Percentiles rank a stretch among this genome's conserved stretches.
phyloP scores from a whole-genome alignment of 257 asterid genomes.

The Solanum clarkiae region DNA sequence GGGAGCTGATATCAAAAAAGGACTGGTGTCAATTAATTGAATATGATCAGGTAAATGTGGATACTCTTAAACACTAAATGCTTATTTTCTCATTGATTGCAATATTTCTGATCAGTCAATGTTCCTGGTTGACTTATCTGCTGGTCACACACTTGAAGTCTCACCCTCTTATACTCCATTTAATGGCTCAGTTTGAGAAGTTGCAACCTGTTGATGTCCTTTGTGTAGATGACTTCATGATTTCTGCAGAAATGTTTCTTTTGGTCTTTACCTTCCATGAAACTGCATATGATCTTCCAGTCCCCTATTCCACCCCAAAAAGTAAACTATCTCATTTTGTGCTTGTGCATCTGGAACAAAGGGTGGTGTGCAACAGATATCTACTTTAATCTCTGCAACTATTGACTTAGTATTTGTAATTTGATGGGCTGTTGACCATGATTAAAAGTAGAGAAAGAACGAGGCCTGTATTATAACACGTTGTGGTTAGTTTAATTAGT shows the following conservation, averaged over 20 bases:
- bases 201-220: neutral
- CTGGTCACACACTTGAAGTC: neutral
- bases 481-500: neutral
- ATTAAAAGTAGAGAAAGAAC: neutral
- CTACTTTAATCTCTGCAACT: neutral
- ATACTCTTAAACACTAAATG: neutral
- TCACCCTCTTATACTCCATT: neutral
- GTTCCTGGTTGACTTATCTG: neutral
- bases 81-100: neutral
- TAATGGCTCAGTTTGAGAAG: neutral
- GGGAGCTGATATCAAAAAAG: constrained; percentile 46
- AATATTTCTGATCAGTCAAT: neutral
- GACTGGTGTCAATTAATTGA: constrained; percentile 66
- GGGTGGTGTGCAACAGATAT: neutral
- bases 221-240: neutral
- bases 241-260: neutral
- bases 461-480: neutral
- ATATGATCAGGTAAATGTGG: constrained; percentile 57
- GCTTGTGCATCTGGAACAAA: neutral
- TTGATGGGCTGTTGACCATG: neutral
- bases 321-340: neutral
- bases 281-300: neutral
- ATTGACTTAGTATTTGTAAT: neutral
- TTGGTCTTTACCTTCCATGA: neutral
- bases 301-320: neutral